A percentile compares a stretch with the other conserved stretches of the same genome.
Conservation (phyloP, 495 filamentous ascomycete species). For the Stereocaulon alpinum region DNA sequence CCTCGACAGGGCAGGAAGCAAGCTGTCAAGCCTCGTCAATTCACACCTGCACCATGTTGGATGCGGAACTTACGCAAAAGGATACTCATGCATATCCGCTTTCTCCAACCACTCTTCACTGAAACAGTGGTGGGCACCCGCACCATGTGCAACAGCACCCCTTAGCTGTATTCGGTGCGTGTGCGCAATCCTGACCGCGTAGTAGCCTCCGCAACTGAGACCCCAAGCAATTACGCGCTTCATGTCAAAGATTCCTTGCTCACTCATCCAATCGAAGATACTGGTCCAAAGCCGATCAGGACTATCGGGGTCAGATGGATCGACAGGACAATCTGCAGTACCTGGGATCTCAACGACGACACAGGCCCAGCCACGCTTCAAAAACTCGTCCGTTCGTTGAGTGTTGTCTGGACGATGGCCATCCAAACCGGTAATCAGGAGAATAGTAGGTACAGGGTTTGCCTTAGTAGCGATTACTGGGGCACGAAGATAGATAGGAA, state of each 20-base stretch:
- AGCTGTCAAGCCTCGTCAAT: neutral
- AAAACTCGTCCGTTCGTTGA: conserved; percentile 56
- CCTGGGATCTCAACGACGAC: conserved; percentile 68
- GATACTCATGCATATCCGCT: conserved; percentile 69
- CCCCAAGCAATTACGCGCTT: conserved; percentile 57
- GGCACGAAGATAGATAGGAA: conserved; percentile 56
- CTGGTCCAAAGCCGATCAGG: conserved; percentile 45
- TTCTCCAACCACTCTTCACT: conserved; percentile 51
- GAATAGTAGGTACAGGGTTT: conserved; percentile 46
- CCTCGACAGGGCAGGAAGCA: conserved; percentile 43
- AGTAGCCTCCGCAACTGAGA: conserved; percentile 65
- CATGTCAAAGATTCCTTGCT: conserved; percentile 50
- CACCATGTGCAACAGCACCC: conserved; percentile 60
- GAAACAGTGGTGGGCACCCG: conserved; percentile 63
- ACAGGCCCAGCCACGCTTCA: conserved; percentile 47
- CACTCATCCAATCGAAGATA: conserved; percentile 55
- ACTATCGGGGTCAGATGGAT: conserved; percentile 40
- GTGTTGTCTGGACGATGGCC: conserved; percentile 73
- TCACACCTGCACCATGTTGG: neutral
- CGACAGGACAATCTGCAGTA: conserved; percentile 67
- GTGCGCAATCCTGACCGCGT: conserved; percentile 63
- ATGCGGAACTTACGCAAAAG: conserved; percentile 47
- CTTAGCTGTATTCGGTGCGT: conserved; percentile 50
- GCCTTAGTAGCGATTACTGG: conserved; percentile 34
- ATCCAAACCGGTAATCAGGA: conserved; percentile 67